Base-by-base conservation (phyloP, 768 basidiomycete species). In the Russula foetens region DNA sequence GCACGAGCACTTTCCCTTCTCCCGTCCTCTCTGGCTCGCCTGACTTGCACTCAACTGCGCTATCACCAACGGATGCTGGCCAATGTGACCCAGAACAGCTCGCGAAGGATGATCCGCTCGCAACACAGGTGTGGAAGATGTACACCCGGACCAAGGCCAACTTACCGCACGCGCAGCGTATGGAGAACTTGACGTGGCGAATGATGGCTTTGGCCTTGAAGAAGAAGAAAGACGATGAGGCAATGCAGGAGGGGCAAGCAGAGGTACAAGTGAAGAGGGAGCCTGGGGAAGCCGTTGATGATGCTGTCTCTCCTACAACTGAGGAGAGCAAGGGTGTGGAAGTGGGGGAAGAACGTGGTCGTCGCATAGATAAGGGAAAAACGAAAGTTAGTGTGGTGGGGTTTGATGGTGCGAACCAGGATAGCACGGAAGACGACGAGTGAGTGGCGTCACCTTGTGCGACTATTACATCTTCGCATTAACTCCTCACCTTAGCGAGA, bases 161-260 rank as follows among this genome's bases (percentile, higher is more conserved):
- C 33, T 74, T 96, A 58, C 93, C 95, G 31, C 92, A 96, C 70
- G 92, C 90, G 0, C 91, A 94, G 73, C 77, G 95, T 69, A 94
- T 99, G 92, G 97, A 98, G 76, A 98, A 98, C 70, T 72, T 98
- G 56, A 97, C 95, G 0, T 98, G 96, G 96, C 77, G 97, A 60
- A 91, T 98, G 93, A 98, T 98, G 95, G 89, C 94, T 26, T 76
- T 99, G 70, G 92, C 90, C 14, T 75, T 99, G 58, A 88, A 88
- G 78, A 96, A 90, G 81, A 86, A 87, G 76, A 85, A 85, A 73
- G 87, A 88, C 46, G 8, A 7, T 35, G 85, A 87, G 23, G 85
- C 87, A 57, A 69, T 59, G 77, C 82, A 62, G 74, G 58, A 59
- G 31, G 60, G 43, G 23, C 63, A 59, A 44, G 62, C 38, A 51